phyloP scores from a whole-genome alignment of 805 yeast species.

The Saccharomycopsis olivae region DNA sequence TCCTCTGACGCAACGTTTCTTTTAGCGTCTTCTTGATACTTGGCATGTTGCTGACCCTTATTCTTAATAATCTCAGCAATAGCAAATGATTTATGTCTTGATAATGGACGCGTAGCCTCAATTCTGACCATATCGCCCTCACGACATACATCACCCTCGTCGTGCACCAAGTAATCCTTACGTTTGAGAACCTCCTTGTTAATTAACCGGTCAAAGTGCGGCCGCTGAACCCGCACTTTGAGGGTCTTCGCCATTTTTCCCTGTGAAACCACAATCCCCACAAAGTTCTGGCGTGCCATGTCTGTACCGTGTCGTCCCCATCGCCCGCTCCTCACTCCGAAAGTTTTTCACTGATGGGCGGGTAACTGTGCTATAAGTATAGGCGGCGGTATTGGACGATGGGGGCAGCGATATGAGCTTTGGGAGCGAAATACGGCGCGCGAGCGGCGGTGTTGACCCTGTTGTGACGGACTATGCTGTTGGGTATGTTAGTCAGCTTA shows the following conservation, averaged over 20 bases:
- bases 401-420: too few species aligned
- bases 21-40: constrained; percentile 66
- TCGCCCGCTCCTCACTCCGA: too few species aligned
- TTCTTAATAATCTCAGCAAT: constrained; percentile 84
- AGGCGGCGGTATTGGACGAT: too few species aligned
- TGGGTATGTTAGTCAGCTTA: constrained; percentile 79
- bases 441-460: too few species aligned
- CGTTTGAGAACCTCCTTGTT: constrained; percentile 69
- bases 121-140: constrained; percentile 95
- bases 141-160: constrained; percentile 81
- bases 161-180: constrained; percentile 85
- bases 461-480: constrained; percentile 81
- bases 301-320: too few species aligned
- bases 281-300: constrained; percentile 85
- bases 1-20: constrained; percentile 60
- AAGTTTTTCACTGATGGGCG: too few species aligned
- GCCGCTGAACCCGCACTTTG: constrained; percentile 78
- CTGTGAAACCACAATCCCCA: constrained; percentile 90
- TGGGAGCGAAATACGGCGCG: too few species aligned
- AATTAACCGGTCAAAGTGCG: constrained; percentile 57
- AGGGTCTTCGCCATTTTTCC: constrained; percentile 95
- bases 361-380: too few species aligned
- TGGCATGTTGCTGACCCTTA: constrained; percentile 85
- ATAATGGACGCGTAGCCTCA: constrained; percentile 77
- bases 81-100: constrained; percentile 76